phyloP scores from a whole-genome alignment of 2,329 filamentous ascomycete genomes.

The Drechslerella dactyloides region DNA sequence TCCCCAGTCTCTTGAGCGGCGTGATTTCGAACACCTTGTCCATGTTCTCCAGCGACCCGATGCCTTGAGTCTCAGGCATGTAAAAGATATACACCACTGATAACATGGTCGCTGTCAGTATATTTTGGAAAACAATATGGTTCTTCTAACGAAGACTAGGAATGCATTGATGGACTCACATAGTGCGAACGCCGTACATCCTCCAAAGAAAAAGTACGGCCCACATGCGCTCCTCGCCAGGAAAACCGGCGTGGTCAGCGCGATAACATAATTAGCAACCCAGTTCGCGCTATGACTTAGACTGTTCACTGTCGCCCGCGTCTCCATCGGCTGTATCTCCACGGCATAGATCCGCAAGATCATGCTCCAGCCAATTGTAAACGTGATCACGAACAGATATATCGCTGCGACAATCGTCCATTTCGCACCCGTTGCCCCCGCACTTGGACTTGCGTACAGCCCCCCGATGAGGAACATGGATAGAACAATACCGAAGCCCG shows the following conservation, averaged over 20 bases:
- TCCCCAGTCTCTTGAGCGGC: constrained; percentile 40
- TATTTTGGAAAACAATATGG: background rate
- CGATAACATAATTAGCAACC: constrained; percentile 62
- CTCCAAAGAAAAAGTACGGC: constrained; percentile 62
- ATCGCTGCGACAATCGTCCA: constrained; percentile 64
- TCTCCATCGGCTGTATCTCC: constrained; percentile 66
- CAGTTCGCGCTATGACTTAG: constrained; percentile 65
- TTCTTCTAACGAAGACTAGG: background rate
- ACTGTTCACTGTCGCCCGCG: constrained; percentile 64
- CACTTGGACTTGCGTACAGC: constrained; percentile 62
- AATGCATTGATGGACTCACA: constrained; percentile 34
- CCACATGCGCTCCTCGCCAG: constrained; percentile 58
- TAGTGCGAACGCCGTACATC: constrained; percentile 58
- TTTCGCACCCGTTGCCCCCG: constrained; percentile 58
- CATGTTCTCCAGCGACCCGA: constrained; percentile 48
- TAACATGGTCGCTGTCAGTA: background rate
- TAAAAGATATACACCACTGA: constrained; percentile 45
- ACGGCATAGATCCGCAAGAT: constrained; percentile 65
- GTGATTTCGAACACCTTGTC: constrained; percentile 49
- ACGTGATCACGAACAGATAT: constrained; percentile 62
- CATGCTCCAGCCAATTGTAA: constrained; percentile 64
- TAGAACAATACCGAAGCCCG: constrained; percentile 62
- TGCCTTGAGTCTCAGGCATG: constrained; percentile 47
- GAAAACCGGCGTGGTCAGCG: constrained; percentile 58
- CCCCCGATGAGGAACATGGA: constrained; percentile 65